Conservation (phyloP, 306 rosid species). For the Pyrus betulifolia region DNA sequence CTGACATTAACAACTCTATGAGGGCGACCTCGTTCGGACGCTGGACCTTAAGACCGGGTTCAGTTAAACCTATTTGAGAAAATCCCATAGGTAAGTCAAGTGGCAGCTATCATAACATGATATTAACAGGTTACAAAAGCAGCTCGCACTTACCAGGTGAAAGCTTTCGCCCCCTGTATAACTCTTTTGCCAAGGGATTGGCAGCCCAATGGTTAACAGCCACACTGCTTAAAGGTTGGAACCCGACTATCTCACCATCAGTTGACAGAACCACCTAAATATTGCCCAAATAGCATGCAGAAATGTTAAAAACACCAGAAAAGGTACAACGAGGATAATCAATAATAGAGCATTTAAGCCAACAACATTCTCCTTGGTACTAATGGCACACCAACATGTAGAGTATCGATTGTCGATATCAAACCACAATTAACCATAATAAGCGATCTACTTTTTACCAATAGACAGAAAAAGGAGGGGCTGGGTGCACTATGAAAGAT, state of each 20-base stretch:
- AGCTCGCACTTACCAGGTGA: conserved; percentile 57
- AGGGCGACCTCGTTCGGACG: conserved; percentile 46
- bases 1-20: conserved; percentile 76
- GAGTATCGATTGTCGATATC: background rate
- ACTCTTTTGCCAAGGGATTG: conserved; percentile 77
- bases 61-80: conserved; percentile 52
- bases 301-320: background rate
- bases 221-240: conserved; percentile 83
- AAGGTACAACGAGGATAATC: background rate
- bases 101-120: conserved; percentile 3
- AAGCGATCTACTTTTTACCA: too few species aligned
- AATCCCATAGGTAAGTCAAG: conserved; percentile 10
- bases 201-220: conserved; percentile 85
- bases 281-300: conserved; percentile 10
- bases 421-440: background rate
- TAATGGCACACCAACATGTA: background rate
- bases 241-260: conserved; percentile 66
- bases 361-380: background rate
- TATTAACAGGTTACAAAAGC: background rate
- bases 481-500: background rate
- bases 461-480: too few species aligned
- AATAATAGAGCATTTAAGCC: background rate
- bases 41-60: conserved; percentile 58
- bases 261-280: conserved; percentile 66
- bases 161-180: conserved; percentile 70